A percentile compares a stretch with the other conserved stretches of the same genome.
phyloP scores from a whole-genome alignment of 2,329 filamentous ascomycete genomes.

The Phaeosphaeriaceae sp. region DNA sequence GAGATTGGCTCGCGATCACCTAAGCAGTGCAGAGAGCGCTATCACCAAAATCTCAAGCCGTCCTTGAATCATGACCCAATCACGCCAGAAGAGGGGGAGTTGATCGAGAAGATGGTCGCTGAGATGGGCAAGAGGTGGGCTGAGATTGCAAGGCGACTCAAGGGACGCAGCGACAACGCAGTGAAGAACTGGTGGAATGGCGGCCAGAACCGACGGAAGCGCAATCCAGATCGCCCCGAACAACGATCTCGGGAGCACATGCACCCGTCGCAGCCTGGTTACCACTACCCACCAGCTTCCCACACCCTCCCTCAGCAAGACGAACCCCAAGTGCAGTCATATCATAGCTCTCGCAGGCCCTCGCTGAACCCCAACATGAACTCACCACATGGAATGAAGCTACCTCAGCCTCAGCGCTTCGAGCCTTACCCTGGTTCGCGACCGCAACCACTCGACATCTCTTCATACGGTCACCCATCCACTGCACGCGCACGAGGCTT shows the following conservation, averaged over 20 bases:
- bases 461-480: constrained; percentile 28
- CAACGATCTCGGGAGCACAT: constrained; percentile 34
- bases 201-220: constrained; percentile 78
- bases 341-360: constrained; percentile 36
- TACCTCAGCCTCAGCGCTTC: constrained; percentile 42
- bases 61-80: constrained; percentile 81
- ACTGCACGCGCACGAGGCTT: constrained; percentile 40
- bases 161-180: constrained; percentile 89
- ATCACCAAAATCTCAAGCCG: constrained; percentile 90
- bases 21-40: constrained; percentile 95
- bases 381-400: constrained; percentile 39
- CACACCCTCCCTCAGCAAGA: constrained; percentile 32
- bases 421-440: constrained; percentile 41
- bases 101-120: constrained; percentile 79
- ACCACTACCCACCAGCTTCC: constrained; percentile 43
- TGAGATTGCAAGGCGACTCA: constrained; percentile 82
- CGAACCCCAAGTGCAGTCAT: constrained; percentile 34
- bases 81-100: constrained; percentile 73
- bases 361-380: constrained; percentile 35
- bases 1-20: constrained; percentile 79
- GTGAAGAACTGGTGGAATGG: constrained; percentile 99
- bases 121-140: constrained; percentile 90
- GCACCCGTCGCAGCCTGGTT: constrained; percentile 40
- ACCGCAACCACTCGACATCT: constrained; percentile 42
- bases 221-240: constrained; percentile 46